Evolutionary conservation across 495 filamentous ascomycete genomes (phyloP), one percentile per base, ranked within the genome.

Genomic region (Pseudoneurospora amorphoporcata): DNA sequence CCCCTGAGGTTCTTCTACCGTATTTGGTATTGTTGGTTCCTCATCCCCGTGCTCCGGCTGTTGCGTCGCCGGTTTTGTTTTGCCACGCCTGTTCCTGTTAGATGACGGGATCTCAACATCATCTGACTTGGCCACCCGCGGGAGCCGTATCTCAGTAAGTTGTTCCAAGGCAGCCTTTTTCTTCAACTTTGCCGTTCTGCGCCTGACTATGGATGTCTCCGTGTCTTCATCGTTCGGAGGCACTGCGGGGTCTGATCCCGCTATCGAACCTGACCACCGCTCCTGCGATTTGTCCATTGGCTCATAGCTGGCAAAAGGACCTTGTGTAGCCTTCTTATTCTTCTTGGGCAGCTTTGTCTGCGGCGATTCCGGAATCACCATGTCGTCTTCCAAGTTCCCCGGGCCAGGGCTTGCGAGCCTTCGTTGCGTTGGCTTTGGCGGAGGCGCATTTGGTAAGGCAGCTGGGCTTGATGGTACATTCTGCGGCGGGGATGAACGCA

Each of bases 71-170:
- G 32, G 78, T 74, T 32, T 71, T n/a, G 5, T 53, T 75, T 43
- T 35, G 29, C 12, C 70, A 23, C 41, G 69, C 32, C 70, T 79
- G 6, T 75, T 77, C 58, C 76, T 76, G 29, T 74, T 83, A 5
- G 81, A 83, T 5, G 82, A 80, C 29, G 83, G 82, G 0, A 85
- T 80, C 65, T 83, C 83, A 17, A 82, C 75, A 42, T 77, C 76
- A 8, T 77, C 75, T 38, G 76, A 72, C 35, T 76, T 75, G 9
- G 47, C 23, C 68, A 77, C 71, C n/a, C 72, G 79, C 17, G 78
- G 72, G n/a, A 86, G 70, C 71, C 74, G 81, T 37, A 86, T 82
- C 35, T 76, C 73, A 3, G 75, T 79, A 10, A 86, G 77, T 8
- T 80, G 77, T 68, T 74, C 81, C 32, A 79, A 72, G 0, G 81